phyloP scores from a whole-genome alignment of 148 eudicot species.

The Camellia sinensis region DNA sequence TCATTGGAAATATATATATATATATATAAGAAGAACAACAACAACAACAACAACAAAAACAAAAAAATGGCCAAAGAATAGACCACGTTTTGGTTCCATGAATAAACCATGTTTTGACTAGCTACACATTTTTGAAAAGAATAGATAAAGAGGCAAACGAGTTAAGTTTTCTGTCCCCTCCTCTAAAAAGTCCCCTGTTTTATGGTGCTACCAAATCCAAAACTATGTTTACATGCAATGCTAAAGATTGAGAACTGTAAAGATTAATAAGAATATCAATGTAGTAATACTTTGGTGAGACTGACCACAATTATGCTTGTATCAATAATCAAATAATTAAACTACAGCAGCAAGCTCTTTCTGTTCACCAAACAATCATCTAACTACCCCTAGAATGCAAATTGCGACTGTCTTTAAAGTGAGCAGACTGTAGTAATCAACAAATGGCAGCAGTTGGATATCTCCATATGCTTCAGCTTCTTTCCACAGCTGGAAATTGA shows the following conservation, averaged over 20 bases:
- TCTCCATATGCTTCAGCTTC: constrained; percentile 93
- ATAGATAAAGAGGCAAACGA: not conserved
- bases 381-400: constrained; percentile 78
- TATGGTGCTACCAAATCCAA: not conserved
- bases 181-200: not conserved
- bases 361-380: not conserved
- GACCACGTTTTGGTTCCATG: not conserved
- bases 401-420: constrained; percentile 82
- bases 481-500: constrained; percentile 76
- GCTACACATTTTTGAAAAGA: not conserved
- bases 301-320: not conserved
- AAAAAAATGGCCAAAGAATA: not conserved
- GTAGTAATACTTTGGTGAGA: not conserved
- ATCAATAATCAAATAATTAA: not conserved
- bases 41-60: not conserved
- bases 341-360: constrained; percentile 17
- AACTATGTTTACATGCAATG: not conserved
- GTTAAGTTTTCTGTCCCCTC: no score
- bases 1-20: not conserved
- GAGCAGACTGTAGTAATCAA: constrained; percentile 88
- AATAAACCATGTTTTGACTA: no score
- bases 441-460: constrained; percentile 93
- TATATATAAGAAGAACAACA: not conserved
- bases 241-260: not conserved
- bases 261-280: not conserved